Percentiles rank a stretch among this genome's conserved stretches.
phyloP scores from a whole-genome alignment of 495 filamentous ascomycete species.

The Zalerion maritima region DNA sequence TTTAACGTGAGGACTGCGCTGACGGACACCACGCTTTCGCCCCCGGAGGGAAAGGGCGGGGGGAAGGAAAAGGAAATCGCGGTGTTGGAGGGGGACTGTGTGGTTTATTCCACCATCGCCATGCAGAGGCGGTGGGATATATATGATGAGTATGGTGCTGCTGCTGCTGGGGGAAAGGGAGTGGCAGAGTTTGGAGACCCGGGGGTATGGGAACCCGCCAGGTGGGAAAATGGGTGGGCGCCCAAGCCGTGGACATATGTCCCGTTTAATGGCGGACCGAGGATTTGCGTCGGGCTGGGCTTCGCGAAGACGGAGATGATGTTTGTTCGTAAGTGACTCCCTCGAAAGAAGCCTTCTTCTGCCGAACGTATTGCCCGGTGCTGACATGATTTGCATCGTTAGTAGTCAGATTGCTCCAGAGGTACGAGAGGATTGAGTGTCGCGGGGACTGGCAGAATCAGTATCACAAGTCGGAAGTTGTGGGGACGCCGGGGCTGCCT shows the following conservation, averaged over 20 bases:
- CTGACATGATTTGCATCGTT: not conserved
- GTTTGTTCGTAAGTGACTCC: conserved; percentile 17
- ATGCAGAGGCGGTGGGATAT: conserved; percentile 41
- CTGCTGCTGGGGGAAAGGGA: conserved; percentile 16
- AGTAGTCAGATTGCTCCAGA: conserved; percentile 45
- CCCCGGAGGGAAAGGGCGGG: conserved; percentile 14
- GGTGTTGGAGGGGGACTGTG: conserved; percentile 20
- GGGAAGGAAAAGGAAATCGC: conserved; percentile 16
- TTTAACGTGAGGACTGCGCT: conserved; percentile 31
- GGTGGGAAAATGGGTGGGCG: conserved; percentile 36
- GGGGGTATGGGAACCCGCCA: conserved; percentile 34
- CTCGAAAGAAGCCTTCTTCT: conserved; percentile 17
- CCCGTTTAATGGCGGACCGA: conserved; percentile 46
- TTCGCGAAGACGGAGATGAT: conserved; percentile 45
- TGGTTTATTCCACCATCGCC: conserved; percentile 28
- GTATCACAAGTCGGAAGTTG: conserved; percentile 22
- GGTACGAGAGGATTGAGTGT: conserved; percentile 38
- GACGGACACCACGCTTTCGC: conserved; percentile 29
- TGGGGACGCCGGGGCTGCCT: conserved; percentile 24
- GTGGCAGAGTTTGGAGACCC: conserved; percentile 29
- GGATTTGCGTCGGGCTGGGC: conserved; percentile 36
- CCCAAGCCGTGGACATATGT: conserved; percentile 47
- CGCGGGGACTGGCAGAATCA: conserved; percentile 27
- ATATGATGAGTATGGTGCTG: too few species aligned
- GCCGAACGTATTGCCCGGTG: not conserved